These are phyloP conservation scores for Clausena lansium DNA, from an alignment of 345 rosid genomes.

Conservation along the genomic window DNA sequence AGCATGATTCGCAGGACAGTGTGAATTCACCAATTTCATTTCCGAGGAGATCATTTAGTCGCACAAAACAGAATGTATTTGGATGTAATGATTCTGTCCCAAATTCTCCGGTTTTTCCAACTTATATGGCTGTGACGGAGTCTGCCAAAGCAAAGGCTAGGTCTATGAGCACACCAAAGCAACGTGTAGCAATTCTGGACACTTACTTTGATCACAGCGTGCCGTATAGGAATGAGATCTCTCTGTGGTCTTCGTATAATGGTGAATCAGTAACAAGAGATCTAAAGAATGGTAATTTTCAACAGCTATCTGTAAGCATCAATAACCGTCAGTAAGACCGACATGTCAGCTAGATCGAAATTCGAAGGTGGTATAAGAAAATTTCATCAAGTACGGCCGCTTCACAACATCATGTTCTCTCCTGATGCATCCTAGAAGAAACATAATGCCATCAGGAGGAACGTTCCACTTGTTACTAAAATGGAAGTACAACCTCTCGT, in stretches of 20 bases:
- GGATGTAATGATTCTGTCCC: slow-evolving; percentile 42
- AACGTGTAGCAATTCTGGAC: slow-evolving; percentile 42
- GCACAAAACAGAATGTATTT: slow-evolving; percentile 23
- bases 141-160: slow-evolving; percentile 77
- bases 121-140: slow-evolving; percentile 71
- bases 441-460: not conserved
- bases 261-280: slow-evolving; percentile 32
- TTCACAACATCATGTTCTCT: not conserved
- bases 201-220: slow-evolving; percentile 34
- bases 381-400: not conserved
- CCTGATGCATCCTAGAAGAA: not conserved
- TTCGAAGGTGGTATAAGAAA: not conserved
- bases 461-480: not conserved
- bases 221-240: slow-evolving; percentile 28
- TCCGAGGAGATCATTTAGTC: slow-evolving; percentile 69
- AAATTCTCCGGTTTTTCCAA: slow-evolving; percentile 51
- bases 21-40: slow-evolving; percentile 48
- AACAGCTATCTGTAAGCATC: slow-evolving; percentile 23
- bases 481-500: too few species aligned
- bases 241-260: slow-evolving; percentile 50
- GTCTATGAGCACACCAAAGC: slow-evolving; percentile 81
- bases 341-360: not conserved
- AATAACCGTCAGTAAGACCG: slow-evolving; percentile 5
- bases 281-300: slow-evolving; percentile 25
- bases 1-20: slow-evolving; percentile 42